Evolutionary conservation across 2,329 filamentous ascomycete species (phyloP), one percentile per base, ranked within the genome.

Genomic region (Botryotinia globosa): DNA sequence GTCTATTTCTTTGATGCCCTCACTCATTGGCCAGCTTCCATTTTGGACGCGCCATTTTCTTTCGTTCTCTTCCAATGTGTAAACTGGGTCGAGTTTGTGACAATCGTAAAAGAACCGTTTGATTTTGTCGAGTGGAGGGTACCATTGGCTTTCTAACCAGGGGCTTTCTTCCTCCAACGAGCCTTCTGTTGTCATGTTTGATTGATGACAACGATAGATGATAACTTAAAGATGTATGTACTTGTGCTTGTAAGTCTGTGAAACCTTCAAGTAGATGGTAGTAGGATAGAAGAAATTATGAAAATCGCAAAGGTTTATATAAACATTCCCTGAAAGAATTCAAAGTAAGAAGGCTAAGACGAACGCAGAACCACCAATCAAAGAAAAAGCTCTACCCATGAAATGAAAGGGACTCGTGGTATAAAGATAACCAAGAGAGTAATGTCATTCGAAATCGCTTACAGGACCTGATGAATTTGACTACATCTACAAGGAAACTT

Each of bases 101-200:
- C 59, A 62, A n/a, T 39, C 10, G 16, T 4, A 56, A 0, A 0
- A 56, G 14, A 3, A 29, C 6, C 34, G 12, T 0, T 1, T 9
- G 37, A 62, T 39, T 25, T 42, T 39, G 14, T 62, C 3, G 34
- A 39, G 12, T 9, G 22, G 6, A 39, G 59, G 59, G 4, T n/a
- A 42, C 59, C 59, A 62, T 62, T 62, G 59, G 34, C 59, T 62
- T n/a, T 62, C 59, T n/a, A 39, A 62, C 59, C 25, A 62, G 22
- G 59, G 59, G 14, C 14, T 18, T 32, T 29, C 51, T 1, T 56
- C 25, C 18, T 18, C n/a, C 51, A 18, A 18, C 6, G 51, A n/a
- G n/a, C 5, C 58, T 61, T n/a, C 10, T 37, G 22, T 12, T 39
- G 58, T 25, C 58, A 61, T 61, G 12, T 18, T 61, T 16, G 58